phyloP scores from a whole-genome alignment of 2,329 filamentous ascomycete genomes.

The Calonectria multiphialidica region DNA sequence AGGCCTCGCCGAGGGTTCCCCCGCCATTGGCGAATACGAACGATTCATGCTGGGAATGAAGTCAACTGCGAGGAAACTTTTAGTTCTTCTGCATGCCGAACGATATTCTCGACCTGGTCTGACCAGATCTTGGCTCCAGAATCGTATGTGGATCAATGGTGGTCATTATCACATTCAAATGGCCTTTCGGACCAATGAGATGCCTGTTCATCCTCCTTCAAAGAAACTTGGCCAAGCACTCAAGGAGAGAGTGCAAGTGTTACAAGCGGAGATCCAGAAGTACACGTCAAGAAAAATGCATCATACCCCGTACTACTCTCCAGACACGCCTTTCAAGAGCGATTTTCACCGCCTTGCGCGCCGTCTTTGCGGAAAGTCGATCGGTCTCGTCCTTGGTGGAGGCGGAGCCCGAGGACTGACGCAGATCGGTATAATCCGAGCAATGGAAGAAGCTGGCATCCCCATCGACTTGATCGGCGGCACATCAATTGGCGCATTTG shows the following conservation, averaged over 20 bases:
- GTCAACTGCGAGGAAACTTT: slow-evolving; percentile 92
- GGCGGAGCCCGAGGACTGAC: slow-evolving; percentile 93
- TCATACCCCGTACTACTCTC: slow-evolving; percentile 88
- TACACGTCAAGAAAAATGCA: slow-evolving; percentile 95
- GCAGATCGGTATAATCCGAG: slow-evolving; percentile 93
- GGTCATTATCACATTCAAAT: slow-evolving; percentile 98
- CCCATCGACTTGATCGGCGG: slow-evolving; percentile 96
- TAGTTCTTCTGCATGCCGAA: slow-evolving; percentile 91
- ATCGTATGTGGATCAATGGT: slow-evolving; percentile 97
- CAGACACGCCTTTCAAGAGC: slow-evolving; percentile 93
- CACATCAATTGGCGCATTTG: slow-evolving; percentile 96
- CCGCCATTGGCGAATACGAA: slow-evolving; percentile 95
- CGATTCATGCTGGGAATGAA: slow-evolving; percentile 97
- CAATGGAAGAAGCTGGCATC: slow-evolving; percentile 95
- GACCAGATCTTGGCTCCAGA: slow-evolving; percentile 90
- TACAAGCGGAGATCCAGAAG: slow-evolving; percentile 98
- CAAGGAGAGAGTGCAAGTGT: slow-evolving; percentile 91
- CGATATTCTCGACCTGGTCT: slow-evolving; percentile 87
- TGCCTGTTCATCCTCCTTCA: slow-evolving; percentile 80
- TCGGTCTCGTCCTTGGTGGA: slow-evolving; percentile 93
- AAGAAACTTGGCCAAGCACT: slow-evolving; percentile 87
- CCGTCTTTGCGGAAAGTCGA: slow-evolving; percentile 91
- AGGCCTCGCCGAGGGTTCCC: slow-evolving; percentile 89
- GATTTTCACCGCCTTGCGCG: slow-evolving; percentile 95
- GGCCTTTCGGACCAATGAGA: slow-evolving; percentile 81